These are phyloP conservation scores for Coffea humblotiana DNA, from an alignment of 305 asterid genomes.

Conservation along the genomic window DNA sequence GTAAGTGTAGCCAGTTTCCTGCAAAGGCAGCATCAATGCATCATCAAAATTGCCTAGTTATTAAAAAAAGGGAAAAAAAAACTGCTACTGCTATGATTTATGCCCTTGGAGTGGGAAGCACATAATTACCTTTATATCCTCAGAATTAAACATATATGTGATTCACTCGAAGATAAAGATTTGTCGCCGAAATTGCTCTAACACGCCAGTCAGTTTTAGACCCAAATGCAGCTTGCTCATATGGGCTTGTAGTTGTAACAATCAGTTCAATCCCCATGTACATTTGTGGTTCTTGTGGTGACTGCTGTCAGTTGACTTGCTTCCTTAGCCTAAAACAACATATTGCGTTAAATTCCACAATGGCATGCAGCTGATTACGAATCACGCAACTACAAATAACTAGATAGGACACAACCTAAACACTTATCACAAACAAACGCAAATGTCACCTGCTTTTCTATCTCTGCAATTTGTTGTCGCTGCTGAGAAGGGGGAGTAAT, in stretches of 20 bases:
- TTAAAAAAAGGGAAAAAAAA: too few species aligned
- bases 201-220: slow-evolving; percentile 99
- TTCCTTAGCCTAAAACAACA: slow-evolving; percentile 70
- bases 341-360: slow-evolving; percentile 1
- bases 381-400: not conserved
- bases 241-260: slow-evolving; percentile 97
- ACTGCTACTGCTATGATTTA: not conserved
- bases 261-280: slow-evolving; percentile 90
- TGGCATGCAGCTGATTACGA: not conserved
- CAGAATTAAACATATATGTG: slow-evolving; percentile 96
- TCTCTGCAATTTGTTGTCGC: slow-evolving; percentile 99
- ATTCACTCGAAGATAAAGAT: slow-evolving; percentile 94
- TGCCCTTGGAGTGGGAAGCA: not conserved
- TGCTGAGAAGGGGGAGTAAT: slow-evolving; percentile 99
- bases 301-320: slow-evolving; percentile 96
- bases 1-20: slow-evolving; percentile 99
- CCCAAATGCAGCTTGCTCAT: slow-evolving; percentile 87
- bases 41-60: not conserved
- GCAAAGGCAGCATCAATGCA: slow-evolving; percentile 29
- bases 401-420: not conserved
- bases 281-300: slow-evolving; percentile 92
- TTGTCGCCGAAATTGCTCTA: slow-evolving; percentile 99
- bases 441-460: slow-evolving; percentile 80
- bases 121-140: slow-evolving; percentile 83
- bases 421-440: not conserved